A percentile compares a stretch with the other conserved stretches of the same genome.
phyloP scores from a whole-genome alignment of 805 yeast genomes.

The Teunomyces lycoperdinae region DNA sequence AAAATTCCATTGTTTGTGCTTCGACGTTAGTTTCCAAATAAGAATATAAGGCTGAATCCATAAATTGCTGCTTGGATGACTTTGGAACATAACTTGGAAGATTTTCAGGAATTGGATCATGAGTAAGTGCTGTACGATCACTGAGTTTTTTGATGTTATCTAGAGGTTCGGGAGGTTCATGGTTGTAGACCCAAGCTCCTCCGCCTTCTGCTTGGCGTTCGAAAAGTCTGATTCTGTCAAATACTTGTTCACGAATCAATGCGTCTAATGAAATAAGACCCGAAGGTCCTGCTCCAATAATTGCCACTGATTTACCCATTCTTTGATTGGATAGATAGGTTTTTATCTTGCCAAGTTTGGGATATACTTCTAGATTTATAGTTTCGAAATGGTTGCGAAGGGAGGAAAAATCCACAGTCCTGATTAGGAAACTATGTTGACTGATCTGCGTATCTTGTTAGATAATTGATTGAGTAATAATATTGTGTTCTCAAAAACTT shows the following conservation, averaged over 20 bases:
- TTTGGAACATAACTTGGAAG: constrained; percentile 18
- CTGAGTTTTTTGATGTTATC: constrained; percentile 10
- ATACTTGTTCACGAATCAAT: constrained; percentile 15
- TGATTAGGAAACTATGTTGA: neutral
- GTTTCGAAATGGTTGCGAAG: neutral
- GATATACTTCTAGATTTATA: neutral
- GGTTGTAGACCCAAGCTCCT: constrained; percentile 20
- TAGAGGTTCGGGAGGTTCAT: constrained; percentile 18
- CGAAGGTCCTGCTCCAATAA: constrained; percentile 25
- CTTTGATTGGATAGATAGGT: neutral
- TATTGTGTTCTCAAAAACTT: too few relatives aligned
- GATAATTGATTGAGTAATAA: too few relatives aligned
- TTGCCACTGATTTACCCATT: constrained; percentile 15
- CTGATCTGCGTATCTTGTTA: neutral
- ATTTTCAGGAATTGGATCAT: constrained; percentile 12
- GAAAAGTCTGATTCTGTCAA: constrained; percentile 14
- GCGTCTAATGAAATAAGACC: constrained; percentile 21
- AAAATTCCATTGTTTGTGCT: constrained; percentile 20
- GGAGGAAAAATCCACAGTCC: constrained; percentile 1
- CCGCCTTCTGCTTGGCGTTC: constrained; percentile 19
- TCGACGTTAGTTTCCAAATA: constrained; percentile 24
- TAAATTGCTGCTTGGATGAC: constrained; percentile 14
- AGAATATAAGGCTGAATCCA: constrained; percentile 25
- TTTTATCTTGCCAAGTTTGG: neutral
- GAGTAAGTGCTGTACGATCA: constrained; percentile 10